phyloP scores from a whole-genome alignment of 176 grass and related monocot genomes.

The Dendrocalamus sinicus region DNA sequence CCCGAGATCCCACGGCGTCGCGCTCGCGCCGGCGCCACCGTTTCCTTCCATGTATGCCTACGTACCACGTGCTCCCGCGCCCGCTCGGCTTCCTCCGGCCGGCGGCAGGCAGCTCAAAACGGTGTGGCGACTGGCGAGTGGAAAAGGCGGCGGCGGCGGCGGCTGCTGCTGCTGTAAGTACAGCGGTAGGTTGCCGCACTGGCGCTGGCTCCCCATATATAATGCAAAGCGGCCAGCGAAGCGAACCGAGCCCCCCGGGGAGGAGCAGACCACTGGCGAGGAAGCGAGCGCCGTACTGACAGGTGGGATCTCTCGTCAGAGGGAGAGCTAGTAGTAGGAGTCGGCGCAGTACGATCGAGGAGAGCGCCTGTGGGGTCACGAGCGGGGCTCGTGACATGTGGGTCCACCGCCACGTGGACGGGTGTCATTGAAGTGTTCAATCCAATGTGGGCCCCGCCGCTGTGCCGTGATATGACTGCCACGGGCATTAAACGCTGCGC shows the following conservation, averaged over 20 bases:
- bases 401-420: slow-evolving; percentile 51
- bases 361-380: neutral
- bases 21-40: slow-evolving; percentile 18
- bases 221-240: slow-evolving; percentile 24
- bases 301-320: slow-evolving; percentile 51
- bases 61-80: neutral
- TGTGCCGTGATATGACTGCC: slow-evolving; percentile 33
- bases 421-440: slow-evolving; percentile 71
- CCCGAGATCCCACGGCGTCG: slow-evolving; percentile 31
- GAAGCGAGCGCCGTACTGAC: slow-evolving; percentile 38
- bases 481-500: slow-evolving; percentile 35
- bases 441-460: slow-evolving; percentile 38
- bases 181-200: slow-evolving; percentile 40
- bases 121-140: neutral
- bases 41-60: slow-evolving; percentile 49
- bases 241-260: slow-evolving; percentile 25
- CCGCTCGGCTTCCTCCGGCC: neutral
- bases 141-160: slow-evolving; percentile 3
- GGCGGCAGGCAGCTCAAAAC: neutral
- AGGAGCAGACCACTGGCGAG: slow-evolving; percentile 45
- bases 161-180: slow-evolving; percentile 33
- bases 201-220: slow-evolving; percentile 32
- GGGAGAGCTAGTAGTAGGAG: neutral
- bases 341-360: neutral
- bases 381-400: slow-evolving; percentile 41